Base-by-base conservation (phyloP, 2,329 filamentous ascomycete genomes). In the Verticillium nubilum region DNA sequence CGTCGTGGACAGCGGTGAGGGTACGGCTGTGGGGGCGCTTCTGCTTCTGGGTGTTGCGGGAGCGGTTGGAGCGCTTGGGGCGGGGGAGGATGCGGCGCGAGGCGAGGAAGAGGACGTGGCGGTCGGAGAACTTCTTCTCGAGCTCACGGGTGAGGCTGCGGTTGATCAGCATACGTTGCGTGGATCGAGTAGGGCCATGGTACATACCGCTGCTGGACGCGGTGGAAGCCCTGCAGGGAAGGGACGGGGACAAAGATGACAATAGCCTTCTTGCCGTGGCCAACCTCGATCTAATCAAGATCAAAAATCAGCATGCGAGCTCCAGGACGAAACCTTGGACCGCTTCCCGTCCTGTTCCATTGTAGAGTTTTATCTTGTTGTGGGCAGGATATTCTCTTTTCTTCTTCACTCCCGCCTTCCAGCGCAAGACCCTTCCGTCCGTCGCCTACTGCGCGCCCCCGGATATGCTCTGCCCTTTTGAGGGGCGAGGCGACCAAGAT, bases 111-210 rank as follows among this genome's bases (percentile, higher is more conserved):
- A 99, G 86, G 80, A 99, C 95, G 82, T 99, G 95, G 82, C 95
- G 95, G 87, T 99, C 95, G 68, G 95, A 98, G 92, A 99, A 99
- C 86, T 99, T 99, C 92, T 99, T 99, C 90, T 99, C 95, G 77
- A 99, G 93, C 87, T 99, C 95, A 83, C 95, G 95, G 81, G 95
- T 99, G 77, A 99, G 89, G 78, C 94, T 98, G 61, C 4, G n/a
- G 17, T 28, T 4, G 1, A 29, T 59, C 26, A 60, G 42, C 28
- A 23, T 9, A 9, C 13, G 19, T 60, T 31, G 29, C 19, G 27
- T 25, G 23, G 19, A 23, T 15, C 19, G 19, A 53, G 27, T 12
- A 42, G 17, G 33, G 37, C 61, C 15, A 29, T 54, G 54, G 54
- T 4, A 80, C 89, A 82, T 93, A 98, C 94, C 95, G 93, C 86